Evolutionary conservation across 495 filamentous ascomycete species (phyloP), one percentile per base, ranked within the genome.

Genomic region (Hypoxylon perforatum): DNA sequence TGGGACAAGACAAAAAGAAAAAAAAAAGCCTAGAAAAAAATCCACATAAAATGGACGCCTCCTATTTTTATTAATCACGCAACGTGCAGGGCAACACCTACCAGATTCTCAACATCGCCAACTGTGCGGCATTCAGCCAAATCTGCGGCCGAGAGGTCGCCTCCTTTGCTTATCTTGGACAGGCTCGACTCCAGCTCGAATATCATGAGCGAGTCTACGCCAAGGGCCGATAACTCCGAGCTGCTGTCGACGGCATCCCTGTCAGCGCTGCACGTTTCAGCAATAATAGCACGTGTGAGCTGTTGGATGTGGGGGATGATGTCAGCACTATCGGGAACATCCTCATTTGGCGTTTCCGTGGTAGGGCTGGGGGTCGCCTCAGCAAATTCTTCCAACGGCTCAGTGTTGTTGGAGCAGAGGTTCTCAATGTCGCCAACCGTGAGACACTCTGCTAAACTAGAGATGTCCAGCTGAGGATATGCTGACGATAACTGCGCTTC

Each of bases 131-230:
- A 57, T 45, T 45, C 53, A 30, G 38, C 36, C 8, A 57, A 45
- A 25, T 57, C 53, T 23, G 53, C n/a, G 4, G 53, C 21, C 38
- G 53, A 57, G 19, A 57, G 2, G 19, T 25, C 19, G 22, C 41
- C 44, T 28, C 33, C 39, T n/a, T 46, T 45, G 23, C 35, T 46
- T 3, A 57, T 46, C 44, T 45, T 45, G 4, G 53, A 35, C 15
- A 57, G 39, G 10, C 39, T 45, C 14, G 53, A 45, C 46, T 57
- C 39, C 9, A 57, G 41, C 18, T 57, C 53, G 30, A 57, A 57
- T 7, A 57, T 38, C 53, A 57, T 57, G 53, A 57, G 53, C n/a
- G 53, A 57, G 23, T 57, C 53, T 44, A 57, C 46, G 21, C 53
- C 53, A 2, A 57, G 39, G 7, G 53, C 53, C 9, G 39, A 44